Evolutionary conservation across 202 grass and related monocot species (phyloP).

Genomic region (Zizania palustris): DNA sequence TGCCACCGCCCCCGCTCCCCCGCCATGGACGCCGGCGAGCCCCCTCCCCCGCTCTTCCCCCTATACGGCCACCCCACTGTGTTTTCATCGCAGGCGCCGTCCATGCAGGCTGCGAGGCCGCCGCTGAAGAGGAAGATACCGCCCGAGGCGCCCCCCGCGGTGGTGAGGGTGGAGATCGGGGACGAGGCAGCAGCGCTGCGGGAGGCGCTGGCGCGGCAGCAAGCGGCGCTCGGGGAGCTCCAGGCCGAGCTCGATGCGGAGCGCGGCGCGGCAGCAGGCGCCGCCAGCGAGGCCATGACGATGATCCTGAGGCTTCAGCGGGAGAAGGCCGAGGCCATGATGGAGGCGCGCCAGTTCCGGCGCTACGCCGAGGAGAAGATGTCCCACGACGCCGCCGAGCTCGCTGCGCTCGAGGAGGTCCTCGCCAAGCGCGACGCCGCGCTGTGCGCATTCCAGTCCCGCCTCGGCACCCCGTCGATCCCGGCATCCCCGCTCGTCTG

Average conservation of each 20-base stretch:
- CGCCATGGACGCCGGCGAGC: constrained; percentile 34
- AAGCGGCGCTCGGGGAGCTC: constrained; percentile 42
- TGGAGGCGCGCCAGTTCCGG: constrained; percentile 76
- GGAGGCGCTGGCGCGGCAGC: constrained; percentile 55
- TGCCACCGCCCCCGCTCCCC: neutral
- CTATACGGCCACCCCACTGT: constrained; percentile 43
- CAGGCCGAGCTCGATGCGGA: constrained; percentile 73
- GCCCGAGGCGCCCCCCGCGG: constrained; percentile 33
- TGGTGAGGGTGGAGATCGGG: constrained; percentile 56
- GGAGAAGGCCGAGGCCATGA: constrained; percentile 84
- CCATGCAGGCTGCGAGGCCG: neutral
- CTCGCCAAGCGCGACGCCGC: constrained; percentile 59
- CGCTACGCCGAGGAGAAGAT: constrained; percentile 80
- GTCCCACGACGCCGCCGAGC: constrained; percentile 65
- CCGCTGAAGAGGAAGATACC: neutral
- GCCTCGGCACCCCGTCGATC: constrained; percentile 24
- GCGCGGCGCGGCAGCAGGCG: constrained; percentile 69
- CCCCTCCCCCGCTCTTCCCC: constrained; percentile 23
- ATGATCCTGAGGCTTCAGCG: constrained; percentile 92
- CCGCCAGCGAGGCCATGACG: constrained; percentile 72
- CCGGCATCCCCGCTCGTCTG: constrained; percentile 26
- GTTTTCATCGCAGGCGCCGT: neutral
- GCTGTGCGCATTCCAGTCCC: constrained; percentile 33
- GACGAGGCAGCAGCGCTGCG: constrained; percentile 59
- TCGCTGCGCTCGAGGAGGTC: constrained; percentile 48